Conservation (phyloP, 306 rosid genomes). For the Sechiopsis laciniata region DNA sequence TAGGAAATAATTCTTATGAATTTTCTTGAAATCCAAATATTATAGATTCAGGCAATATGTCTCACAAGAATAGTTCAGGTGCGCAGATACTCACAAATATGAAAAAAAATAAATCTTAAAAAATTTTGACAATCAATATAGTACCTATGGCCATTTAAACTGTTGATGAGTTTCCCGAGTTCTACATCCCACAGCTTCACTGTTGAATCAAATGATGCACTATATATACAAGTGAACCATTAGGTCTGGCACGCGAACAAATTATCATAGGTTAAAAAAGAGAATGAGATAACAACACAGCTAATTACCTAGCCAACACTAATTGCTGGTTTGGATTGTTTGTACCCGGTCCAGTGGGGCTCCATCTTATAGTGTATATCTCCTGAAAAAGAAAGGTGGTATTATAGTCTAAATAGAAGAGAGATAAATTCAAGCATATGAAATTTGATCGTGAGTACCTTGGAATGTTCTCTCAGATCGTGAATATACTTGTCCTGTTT, state of each 20-base stretch:
- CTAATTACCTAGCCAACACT: constrained; percentile 76
- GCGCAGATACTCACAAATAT: no score
- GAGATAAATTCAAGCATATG: constrained; percentile 13
- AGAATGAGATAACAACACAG: not conserved
- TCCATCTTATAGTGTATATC: constrained; percentile 91
- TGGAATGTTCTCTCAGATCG: constrained; percentile 83
- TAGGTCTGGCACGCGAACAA: not conserved
- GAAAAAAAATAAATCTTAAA: not conserved
- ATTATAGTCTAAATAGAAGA: constrained; percentile 17
- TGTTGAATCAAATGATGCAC: constrained; percentile 90
- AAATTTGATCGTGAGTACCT: constrained; percentile 40
- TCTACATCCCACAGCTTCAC: constrained; percentile 89
- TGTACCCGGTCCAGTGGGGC: constrained; percentile 85
- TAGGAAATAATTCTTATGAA: no score
- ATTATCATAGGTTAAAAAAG: not conserved
- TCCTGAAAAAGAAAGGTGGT: constrained; percentile 46
- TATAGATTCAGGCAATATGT: no score
- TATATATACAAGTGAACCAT: constrained; percentile 27
- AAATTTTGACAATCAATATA: not conserved
- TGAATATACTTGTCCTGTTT: constrained; percentile 77
- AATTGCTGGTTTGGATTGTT: constrained; percentile 69
- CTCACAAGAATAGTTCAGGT: no score
- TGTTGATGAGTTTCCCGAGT: constrained; percentile 60
- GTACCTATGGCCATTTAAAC: constrained; percentile 88
- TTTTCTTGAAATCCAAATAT: no score